Conservation (phyloP, 2,329 filamentous ascomycete genomes). For the Corinectria fuckeliana region DNA sequence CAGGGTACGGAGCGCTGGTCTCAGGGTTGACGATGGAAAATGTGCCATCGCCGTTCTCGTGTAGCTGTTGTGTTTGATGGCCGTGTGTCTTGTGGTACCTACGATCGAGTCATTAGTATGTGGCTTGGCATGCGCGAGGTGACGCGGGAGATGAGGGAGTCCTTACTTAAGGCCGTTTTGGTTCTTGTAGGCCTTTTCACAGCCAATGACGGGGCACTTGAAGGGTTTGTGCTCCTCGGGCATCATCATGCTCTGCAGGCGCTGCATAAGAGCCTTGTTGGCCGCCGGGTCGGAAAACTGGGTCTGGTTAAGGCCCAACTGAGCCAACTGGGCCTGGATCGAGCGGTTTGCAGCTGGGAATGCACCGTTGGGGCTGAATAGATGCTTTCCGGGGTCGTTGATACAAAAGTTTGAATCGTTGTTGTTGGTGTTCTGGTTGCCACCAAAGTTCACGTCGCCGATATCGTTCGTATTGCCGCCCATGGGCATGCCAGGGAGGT, state of each 20-base stretch:
- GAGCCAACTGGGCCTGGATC: conserved; percentile 72
- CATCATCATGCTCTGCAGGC: conserved; percentile 66
- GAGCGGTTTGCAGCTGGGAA: conserved; percentile 68
- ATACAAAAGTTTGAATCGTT: conserved; percentile 67
- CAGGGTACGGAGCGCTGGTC: conserved; percentile 91
- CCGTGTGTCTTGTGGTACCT: conserved; percentile 82
- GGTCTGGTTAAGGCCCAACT: conserved; percentile 76
- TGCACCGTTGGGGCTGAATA: conserved; percentile 85
- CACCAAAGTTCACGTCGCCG: conserved; percentile 62
- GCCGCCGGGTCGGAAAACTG: conserved; percentile 82
- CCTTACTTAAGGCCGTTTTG: conserved; percentile 95
- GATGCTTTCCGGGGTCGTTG: conserved; percentile 91
- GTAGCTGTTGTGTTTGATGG: conserved; percentile 94
- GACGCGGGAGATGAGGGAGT: conserved; percentile 22
- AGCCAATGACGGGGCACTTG: conserved; percentile 96
- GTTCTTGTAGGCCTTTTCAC: conserved; percentile 99
- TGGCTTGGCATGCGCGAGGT: neutral
- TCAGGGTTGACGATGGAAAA: conserved; percentile 98
- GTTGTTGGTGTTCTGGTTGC: conserved; percentile 43
- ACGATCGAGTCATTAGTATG: conserved; percentile 22
- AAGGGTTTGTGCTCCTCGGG: conserved; percentile 97
- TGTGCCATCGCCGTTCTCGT: conserved; percentile 95
- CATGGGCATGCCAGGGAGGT: conserved; percentile 68
- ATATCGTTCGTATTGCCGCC: conserved; percentile 62
- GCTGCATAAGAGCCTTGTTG: conserved; percentile 63